Evolutionary conservation across 1,284 basidiomycete species (phyloP).

Genomic region (Leccinum cinnamomeum): DNA sequence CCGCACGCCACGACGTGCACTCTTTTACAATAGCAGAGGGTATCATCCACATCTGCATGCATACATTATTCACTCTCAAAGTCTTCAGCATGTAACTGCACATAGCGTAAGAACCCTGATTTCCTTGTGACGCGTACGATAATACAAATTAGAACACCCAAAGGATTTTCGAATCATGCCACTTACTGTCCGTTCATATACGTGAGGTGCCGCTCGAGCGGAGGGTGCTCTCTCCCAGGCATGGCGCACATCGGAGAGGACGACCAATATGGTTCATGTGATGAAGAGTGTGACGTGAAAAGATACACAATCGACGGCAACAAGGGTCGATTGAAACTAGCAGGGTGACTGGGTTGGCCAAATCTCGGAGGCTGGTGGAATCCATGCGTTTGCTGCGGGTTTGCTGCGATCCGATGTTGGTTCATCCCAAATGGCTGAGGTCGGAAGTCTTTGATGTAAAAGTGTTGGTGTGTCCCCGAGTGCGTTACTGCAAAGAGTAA

Average conservation of each 20-base stretch:
- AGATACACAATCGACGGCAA: slow-evolving; percentile 41
- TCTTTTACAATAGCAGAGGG: neutral
- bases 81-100: slow-evolving; percentile 32
- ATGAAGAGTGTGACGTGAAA: slow-evolving; percentile 33
- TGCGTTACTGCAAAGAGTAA: slow-evolving; percentile 35
- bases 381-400: slow-evolving; percentile 21
- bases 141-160: neutral
- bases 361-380: slow-evolving; percentile 18
- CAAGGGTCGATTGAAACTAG: slow-evolving; percentile 20
- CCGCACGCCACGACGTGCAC: neutral
- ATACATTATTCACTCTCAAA: slow-evolving; percentile 20
- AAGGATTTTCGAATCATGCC: neutral
- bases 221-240: slow-evolving; percentile 20
- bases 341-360: slow-evolving; percentile 1
- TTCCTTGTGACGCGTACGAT: slow-evolving; percentile 20
- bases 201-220: slow-evolving; percentile 37
- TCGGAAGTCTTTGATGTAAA: slow-evolving; percentile 38
- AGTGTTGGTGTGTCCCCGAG: slow-evolving; percentile 39
- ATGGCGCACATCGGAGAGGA: slow-evolving; percentile 33
- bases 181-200: slow-evolving; percentile 41
- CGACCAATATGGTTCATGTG: slow-evolving; percentile 40
- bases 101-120: slow-evolving; percentile 33
- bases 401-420: slow-evolving; percentile 13
- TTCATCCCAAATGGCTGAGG: slow-evolving; percentile 20
- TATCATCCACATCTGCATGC: neutral